Percentiles rank a stretch among this genome's conserved stretches.
Evolutionary conservation across 225 moss, liverwort and hornwort species (phyloP).

Genomic region (Asterella californica): DNA sequence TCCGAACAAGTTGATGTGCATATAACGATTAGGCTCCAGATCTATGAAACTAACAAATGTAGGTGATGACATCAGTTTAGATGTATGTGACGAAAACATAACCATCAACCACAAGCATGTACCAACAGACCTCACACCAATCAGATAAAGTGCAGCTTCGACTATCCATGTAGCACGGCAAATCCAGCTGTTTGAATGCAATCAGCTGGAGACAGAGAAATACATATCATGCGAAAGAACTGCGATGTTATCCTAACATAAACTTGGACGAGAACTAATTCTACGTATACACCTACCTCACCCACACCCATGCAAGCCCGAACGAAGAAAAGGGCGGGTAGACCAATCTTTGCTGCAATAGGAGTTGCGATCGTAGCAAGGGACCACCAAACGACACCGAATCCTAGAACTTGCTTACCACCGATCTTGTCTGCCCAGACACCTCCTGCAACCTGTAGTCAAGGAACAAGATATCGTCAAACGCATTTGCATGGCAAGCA

Average conservation of each 20-base stretch:
- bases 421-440: conserved; percentile 99
- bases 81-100: neutral
- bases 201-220: neutral
- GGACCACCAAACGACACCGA: conserved; percentile 99
- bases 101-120: neutral
- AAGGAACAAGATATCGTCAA: neutral
- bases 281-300: conserved; percentile 48
- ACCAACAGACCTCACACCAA: neutral
- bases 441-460: conserved; percentile 85
- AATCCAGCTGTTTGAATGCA: neutral
- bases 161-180: neutral
- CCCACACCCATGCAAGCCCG: conserved; percentile 99
- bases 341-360: conserved; percentile 83
- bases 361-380: conserved; percentile 90
- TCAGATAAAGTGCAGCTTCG: neutral
- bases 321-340: conserved; percentile 83
- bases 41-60: no score
- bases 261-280: neutral
- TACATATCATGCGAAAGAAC: neutral
- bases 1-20: neutral
- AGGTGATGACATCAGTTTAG: neutral
- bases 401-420: conserved; percentile 95
- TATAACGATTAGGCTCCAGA: neutral
- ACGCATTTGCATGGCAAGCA: neutral
- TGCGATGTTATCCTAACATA: neutral